Conservation (phyloP, 495 filamentous ascomycete species). For the Letharia lupina region DNA sequence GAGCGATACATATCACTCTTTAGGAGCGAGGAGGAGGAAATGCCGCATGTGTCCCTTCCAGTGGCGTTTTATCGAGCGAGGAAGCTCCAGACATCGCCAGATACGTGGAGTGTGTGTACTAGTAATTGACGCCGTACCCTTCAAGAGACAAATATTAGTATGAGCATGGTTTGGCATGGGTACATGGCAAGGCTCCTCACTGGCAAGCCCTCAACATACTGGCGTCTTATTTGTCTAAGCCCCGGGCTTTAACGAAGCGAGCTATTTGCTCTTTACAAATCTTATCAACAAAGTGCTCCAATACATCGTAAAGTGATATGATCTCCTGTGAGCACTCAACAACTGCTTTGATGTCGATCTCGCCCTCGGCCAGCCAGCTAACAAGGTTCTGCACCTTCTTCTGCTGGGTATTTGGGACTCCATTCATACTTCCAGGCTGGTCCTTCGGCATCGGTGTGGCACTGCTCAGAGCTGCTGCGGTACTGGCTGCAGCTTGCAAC, state of each 20-base stretch:
- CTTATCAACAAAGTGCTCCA: conserved; percentile 86
- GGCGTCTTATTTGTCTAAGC: conserved; percentile 58
- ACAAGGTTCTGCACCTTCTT: conserved; percentile 66
- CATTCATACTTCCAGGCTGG: conserved; percentile 5
- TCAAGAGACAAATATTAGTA: background rate
- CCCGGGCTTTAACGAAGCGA: conserved; percentile 73
- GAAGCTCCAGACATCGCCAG: background rate
- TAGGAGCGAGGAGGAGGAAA: background rate
- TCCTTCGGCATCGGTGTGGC: conserved; percentile 26
- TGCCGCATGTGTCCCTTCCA: background rate
- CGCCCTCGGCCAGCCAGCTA: conserved; percentile 84
- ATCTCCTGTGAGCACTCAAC: conserved; percentile 93
- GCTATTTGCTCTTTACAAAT: conserved; percentile 66
- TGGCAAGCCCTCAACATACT: background rate
- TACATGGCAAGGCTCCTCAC: no score
- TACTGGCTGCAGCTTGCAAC: conserved; percentile 32
- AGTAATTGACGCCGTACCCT: background rate
- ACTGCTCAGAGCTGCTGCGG: conserved; percentile 34
- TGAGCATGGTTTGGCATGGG: background rate
- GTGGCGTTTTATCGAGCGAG: background rate
- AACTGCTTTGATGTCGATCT: conserved; percentile 83
- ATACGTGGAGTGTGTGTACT: background rate
- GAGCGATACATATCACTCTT: background rate
- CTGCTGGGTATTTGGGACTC: conserved; percentile 30
- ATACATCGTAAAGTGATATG: conserved; percentile 87